A percentile compares a stretch with the other conserved stretches of the same genome.
phyloP scores from a whole-genome alignment of 2,329 filamentous ascomycete species.

The Phaeosphaeria sp. region DNA sequence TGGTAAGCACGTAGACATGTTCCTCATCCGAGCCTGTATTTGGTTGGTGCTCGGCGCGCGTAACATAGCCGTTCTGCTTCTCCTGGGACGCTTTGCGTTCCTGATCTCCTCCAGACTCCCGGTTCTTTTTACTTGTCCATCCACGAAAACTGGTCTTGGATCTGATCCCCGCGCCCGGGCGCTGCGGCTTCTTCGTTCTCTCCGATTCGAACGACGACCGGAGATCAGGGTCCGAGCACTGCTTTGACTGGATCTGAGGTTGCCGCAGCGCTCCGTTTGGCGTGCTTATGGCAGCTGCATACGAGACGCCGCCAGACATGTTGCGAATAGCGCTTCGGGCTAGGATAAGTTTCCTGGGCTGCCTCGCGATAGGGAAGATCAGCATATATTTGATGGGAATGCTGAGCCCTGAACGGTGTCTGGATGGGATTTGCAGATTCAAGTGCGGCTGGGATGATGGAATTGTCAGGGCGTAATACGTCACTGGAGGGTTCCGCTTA shows the following conservation, averaged over 20 bases:
- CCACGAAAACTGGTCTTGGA: constrained; percentile 23
- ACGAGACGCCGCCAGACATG: constrained; percentile 20
- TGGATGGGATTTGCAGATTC: background rate
- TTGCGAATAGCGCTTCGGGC: constrained; percentile 1
- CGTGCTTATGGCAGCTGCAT: constrained; percentile 29
- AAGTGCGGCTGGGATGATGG: constrained; percentile 1
- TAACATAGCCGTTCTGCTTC: constrained; percentile 4
- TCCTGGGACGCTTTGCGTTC: constrained; percentile 15
- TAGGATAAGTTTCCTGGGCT: background rate
- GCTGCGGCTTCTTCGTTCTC: constrained; percentile 9
- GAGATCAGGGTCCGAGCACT: constrained; percentile 16
- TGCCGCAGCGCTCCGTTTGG: constrained; percentile 20
- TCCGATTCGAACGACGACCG: constrained; percentile 15
- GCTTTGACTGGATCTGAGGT: constrained; percentile 18
- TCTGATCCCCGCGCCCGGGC: constrained; percentile 15
- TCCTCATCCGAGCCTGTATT: constrained; percentile 42
- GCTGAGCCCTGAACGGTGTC: background rate
- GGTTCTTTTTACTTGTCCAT: constrained; percentile 16
- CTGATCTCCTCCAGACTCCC: constrained; percentile 3
- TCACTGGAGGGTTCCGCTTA: constrained; percentile 21
- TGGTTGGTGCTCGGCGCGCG: constrained; percentile 34
- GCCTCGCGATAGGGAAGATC: constrained; percentile 7
- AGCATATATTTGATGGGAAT: constrained; percentile 5
- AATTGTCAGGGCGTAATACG: constrained; percentile 8
- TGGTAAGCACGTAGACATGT: constrained; percentile 53